Base-by-base conservation (phyloP, 345 rosid genomes). In the Eucalyptus marginata region DNA sequence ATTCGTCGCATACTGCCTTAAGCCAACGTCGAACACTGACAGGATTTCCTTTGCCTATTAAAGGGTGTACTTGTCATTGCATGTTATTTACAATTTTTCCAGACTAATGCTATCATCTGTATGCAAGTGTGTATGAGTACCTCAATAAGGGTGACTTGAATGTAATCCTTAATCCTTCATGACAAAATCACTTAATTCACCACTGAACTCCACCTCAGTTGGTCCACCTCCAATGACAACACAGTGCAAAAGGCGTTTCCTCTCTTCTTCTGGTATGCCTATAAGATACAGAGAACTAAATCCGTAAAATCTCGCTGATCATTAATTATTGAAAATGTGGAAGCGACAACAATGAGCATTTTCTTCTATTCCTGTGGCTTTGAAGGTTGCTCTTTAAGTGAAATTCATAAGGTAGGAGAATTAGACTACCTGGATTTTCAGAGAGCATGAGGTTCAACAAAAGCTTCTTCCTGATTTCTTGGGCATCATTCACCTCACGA, bases 401-500 rank as follows among this genome's bases (percentile, higher is more conserved):
- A 40, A 40, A 40, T 40, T 40, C 40, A 40, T 40, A 40, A 40
- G 40, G 40, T 1, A 40, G 29, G 11, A 64, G 64, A 54, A 86
- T 16, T n/a, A 13, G 13, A 44, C 89, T 86, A 93, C 99, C 98
- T 91, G 99, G 98, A 93, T 94, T 96, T 88, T 96, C 96, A 68
- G 97, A 94, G 68, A 96, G 98, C 99, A 97, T 98, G 81, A 98
- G 94, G 92, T 98, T 97, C 89, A 98, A 92, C 68, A 97, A 98
- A 90, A 98, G 98, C 91, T 95, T 97, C 93, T 95, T 97, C 87
- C 97, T 95, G 66, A 98, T 98, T 89, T 98, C 98, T 89, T 97
- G 99, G 88, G 99, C 99, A 68, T 95, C 99, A 83, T 93, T 92
- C 90, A 98, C 99, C 93, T 98, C 99, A 11, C 99, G 96, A 12